A percentile compares a stretch with the other conserved stretches of the same genome.
phyloP scores from a whole-genome alignment of 2,329 filamentous ascomycete genomes.

The Plectosphaerella plurivora region DNA sequence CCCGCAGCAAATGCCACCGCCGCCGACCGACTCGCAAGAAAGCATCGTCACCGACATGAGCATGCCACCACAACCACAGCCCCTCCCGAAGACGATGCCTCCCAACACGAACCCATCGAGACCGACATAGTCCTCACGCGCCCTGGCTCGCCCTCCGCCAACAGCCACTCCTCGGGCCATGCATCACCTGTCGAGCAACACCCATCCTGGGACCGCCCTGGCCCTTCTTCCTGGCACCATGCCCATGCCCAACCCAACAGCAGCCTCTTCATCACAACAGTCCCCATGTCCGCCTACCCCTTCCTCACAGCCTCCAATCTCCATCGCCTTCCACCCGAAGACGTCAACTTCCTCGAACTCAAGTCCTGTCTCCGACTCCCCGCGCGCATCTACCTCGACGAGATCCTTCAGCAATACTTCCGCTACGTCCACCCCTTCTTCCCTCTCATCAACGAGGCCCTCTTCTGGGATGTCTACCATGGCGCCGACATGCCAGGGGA shows the following conservation, averaged over 20 bases:
- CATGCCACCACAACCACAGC: not conserved
- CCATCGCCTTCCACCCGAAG: not conserved
- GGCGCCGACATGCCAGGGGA: not conserved
- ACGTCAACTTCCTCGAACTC: not conserved
- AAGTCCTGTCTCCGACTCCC: not conserved
- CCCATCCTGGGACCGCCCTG: not conserved
- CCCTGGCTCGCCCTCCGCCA: not conserved
- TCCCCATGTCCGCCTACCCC: constrained; percentile 1
- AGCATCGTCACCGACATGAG: not conserved
- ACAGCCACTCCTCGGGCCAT: not conserved
- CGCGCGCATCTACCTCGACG: not conserved
- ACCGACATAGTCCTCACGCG: not conserved
- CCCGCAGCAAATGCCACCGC: not conserved
- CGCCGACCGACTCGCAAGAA: not conserved
- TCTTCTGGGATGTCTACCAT: not conserved
- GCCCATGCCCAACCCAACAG: not conserved
- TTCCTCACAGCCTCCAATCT: not conserved
- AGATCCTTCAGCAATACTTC: not conserved
- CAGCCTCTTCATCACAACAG: not conserved
- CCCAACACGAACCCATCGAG: not conserved
- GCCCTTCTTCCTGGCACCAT: not conserved
- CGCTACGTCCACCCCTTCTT: not conserved
- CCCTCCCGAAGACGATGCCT: not conserved
- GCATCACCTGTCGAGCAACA: not conserved
- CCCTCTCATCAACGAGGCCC: not conserved